These are phyloP conservation scores for Myxozyma lipomycoides DNA, from an alignment of 805 yeast species.

Conservation along the genomic window DNA sequence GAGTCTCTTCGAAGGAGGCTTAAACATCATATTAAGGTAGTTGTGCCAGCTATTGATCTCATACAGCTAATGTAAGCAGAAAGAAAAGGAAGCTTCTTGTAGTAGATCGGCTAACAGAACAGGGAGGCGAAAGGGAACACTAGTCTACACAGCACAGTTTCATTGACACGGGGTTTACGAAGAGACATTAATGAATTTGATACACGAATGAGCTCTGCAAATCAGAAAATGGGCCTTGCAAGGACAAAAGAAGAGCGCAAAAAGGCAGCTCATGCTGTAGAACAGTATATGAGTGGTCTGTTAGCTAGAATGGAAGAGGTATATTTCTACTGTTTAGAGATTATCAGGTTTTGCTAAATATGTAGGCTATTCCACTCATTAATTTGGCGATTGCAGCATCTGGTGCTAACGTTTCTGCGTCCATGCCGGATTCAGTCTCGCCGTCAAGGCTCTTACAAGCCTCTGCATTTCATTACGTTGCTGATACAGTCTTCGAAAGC, in stretches of 20 bases:
- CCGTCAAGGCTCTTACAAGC: slow-evolving; percentile 68
- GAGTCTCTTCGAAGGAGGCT: slow-evolving; percentile 45
- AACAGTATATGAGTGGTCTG: slow-evolving; percentile 47
- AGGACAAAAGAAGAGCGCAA: slow-evolving; percentile 29
- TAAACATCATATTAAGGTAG: slow-evolving; percentile 55
- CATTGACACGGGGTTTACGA: slow-evolving; percentile 53
- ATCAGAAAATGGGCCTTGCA: slow-evolving; percentile 34
- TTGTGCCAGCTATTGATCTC: slow-evolving; percentile 64
- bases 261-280: slow-evolving; percentile 46
- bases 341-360: not conserved
- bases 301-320: slow-evolving; percentile 54
- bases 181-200: slow-evolving; percentile 58
- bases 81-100: not conserved
- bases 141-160: slow-evolving; percentile 51
- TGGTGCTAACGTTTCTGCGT: slow-evolving; percentile 55
- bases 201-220: slow-evolving; percentile 43
- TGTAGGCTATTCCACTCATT: slow-evolving; percentile 56
- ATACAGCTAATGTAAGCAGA: slow-evolving; percentile 47
- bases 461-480: slow-evolving; percentile 43
- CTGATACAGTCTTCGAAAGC: slow-evolving; percentile 37
- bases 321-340: not conserved
- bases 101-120: not conserved
- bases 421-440: slow-evolving; percentile 51
- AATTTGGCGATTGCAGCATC: slow-evolving; percentile 63
- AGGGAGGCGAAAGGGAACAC: slow-evolving; percentile 59